Evolutionary conservation across 495 filamentous ascomycete genomes (phyloP), one percentile per base, ranked within the genome.

Genomic region (Geopyxis carbonaria): DNA sequence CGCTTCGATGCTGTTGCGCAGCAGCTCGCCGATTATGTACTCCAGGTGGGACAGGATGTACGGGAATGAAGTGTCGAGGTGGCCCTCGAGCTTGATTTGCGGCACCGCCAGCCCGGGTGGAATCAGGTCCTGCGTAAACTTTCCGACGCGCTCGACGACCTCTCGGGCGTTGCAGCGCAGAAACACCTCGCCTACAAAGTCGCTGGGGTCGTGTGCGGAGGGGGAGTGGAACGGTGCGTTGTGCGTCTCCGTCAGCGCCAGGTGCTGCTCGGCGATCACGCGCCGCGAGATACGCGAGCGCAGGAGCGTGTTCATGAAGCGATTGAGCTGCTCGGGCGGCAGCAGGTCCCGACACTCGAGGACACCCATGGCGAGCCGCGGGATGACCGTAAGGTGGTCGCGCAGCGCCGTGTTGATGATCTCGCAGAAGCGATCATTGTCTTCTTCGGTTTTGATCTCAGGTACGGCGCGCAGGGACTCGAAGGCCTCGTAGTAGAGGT

Each of bases 231-330:
- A 91, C 9, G 80, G 80, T 0, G 79, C 79, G 55, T 92, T 75
- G 63, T 93, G 95, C 6, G 85, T 94, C 50, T 95, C 86, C 10
- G 85, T 93, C n/a, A 99, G 68, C 5, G 89, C 83, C 20, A 99
- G 70, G 50, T 99, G 89, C 48, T 95, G 89, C 60, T 99, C 89
- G 24, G 87, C 89, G 53, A 99, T 99, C 36, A 95, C 87, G 25
- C 89, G 75, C 34, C 89, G 76, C 22, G 85, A 93, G 40, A 97
- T 97, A 40, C 89, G 72, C 43, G 87, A 86, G 64, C 83, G 69
- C 35, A 99, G 62, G 19, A 93, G 67, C 9, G 80, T 89, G 50
- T 87, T 93, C 82, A 99, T 94, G 55, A 99, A 91, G 30, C 72
- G 72, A 58, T 99, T 89, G 46, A 91, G 75, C 40, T 81, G 73